Base-by-base conservation (phyloP, 129 eudicot genomes). In the Saussurea involucrata region DNA sequence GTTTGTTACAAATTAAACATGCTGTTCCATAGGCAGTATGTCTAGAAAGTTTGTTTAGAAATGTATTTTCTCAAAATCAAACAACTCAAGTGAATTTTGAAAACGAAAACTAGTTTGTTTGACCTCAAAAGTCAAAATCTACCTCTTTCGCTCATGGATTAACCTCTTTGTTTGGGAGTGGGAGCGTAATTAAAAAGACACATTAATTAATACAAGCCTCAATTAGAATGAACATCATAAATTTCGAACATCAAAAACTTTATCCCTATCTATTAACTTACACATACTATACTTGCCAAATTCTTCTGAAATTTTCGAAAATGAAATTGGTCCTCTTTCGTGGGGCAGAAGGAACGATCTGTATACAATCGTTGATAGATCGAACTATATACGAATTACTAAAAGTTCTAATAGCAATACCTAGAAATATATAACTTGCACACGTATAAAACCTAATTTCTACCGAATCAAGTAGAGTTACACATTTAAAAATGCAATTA, bases 21-120 rank as follows among this genome's bases (percentile, higher is more conserved):
- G 63, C 17, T 70, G 24, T 17, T 42, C 31, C 67, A 8, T 20
- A 24, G 31, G 20, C 4, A 49, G 22, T 66, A 76, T 3, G 17
- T 76, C 20, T 66, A 67, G 20, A 20, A 31, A 21, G 20, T 55
- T 13, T 68, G 33, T 66, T 28, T 21, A 42, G 29, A 64, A 66
- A 31, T 58, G 31, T 24, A 3, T n/a, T 28, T 65, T 10, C 13
- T 76, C 21, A 66, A 66, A 44, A n/a, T 12, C 10, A 76, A 44
- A 76, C 63, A 25, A 4, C 15, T 77, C 4, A 29, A 31, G 25
- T 68, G 15, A 67, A 55, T 13, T 24, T 53, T 55, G 10, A 15
- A 78, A 69, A 74, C 15, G 27, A 36, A 61, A 74, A 60, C 60
- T 34, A 58, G 69, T 40, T 60, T 34, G 67, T n/a, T 69, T 61